phyloP scores from a whole-genome alignment of 108 stramenopile genomes.

The Skeletonema tropicum region DNA sequence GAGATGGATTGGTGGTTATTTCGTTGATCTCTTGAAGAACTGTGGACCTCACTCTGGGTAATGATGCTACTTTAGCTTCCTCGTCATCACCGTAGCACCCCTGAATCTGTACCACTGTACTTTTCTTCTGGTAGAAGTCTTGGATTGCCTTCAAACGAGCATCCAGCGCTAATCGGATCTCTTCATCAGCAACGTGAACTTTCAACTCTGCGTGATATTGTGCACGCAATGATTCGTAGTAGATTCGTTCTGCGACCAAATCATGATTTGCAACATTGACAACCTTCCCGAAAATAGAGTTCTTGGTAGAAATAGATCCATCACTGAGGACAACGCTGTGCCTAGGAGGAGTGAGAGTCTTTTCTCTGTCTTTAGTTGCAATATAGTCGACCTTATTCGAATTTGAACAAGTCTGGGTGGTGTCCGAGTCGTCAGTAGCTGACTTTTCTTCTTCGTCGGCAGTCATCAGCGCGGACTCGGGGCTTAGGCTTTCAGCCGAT shows the following conservation, averaged over 20 bases:
- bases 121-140: conserved; percentile 39
- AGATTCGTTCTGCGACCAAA: conserved; percentile 39
- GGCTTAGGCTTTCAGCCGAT: not conserved
- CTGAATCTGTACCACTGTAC: conserved; percentile 20
- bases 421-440: not conserved
- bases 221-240: conserved; percentile 40
- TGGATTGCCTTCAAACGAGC: conserved; percentile 31
- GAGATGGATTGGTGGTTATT: not conserved
- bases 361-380: conserved; percentile 15
- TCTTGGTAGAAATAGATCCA: conserved; percentile 45
- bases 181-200: conserved; percentile 47
- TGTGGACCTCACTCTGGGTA: conserved; percentile 12
- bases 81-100: conserved; percentile 4
- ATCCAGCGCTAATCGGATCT: conserved; percentile 34
- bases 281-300: conserved; percentile 35
- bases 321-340: conserved; percentile 26
- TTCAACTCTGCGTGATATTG: conserved; percentile 45
- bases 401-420: conserved; percentile 13
- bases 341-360: conserved; percentile 18
- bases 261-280: conserved; percentile 32
- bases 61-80: conserved; percentile 6
- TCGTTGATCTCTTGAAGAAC: not conserved
- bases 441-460: conserved; percentile 1
- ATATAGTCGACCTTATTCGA: conserved; percentile 15
- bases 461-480: not conserved